phyloP scores from a whole-genome alignment of 495 filamentous ascomycete species.

The Hyphodiscus hymeniophilus region DNA sequence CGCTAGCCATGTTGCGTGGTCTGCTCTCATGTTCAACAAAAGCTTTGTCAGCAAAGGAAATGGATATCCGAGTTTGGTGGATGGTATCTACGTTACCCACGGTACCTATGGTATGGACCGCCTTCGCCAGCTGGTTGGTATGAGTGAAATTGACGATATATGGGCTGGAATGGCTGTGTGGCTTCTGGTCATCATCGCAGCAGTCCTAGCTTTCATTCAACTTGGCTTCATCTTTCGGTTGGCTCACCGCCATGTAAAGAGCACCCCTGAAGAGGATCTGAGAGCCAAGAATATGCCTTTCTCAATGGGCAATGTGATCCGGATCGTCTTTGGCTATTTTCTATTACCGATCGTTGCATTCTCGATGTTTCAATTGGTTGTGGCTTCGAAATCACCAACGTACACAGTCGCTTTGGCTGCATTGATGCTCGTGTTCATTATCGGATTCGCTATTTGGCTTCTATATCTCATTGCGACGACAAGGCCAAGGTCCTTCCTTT shows the following conservation, averaged over 20 bases:
- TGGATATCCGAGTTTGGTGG: conserved; percentile 55
- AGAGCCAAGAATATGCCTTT: conserved; percentile 92
- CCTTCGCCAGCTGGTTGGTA: conserved; percentile 76
- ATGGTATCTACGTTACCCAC: conserved; percentile 73
- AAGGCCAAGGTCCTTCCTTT: conserved; percentile 75
- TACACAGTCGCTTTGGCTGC: conserved; percentile 65
- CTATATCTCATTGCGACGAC: conserved; percentile 71
- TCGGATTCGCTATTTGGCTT: conserved; percentile 70
- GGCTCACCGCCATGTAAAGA: conserved; percentile 58
- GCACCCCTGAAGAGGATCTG: conserved; percentile 76
- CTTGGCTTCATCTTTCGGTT: conserved; percentile 67
- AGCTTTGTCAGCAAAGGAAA: conserved; percentile 67
- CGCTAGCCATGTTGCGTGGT: conserved; percentile 81
- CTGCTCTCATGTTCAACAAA: conserved; percentile 83
- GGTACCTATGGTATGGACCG: conserved; percentile 70
- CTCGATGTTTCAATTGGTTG: conserved; percentile 86
- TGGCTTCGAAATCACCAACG: conserved; percentile 54
- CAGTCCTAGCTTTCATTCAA: conserved; percentile 65
- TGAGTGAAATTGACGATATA: conserved; percentile 66
- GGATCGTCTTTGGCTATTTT: conserved; percentile 87
- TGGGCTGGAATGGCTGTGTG: conserved; percentile 91
- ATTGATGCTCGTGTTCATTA: conserved; percentile 59
- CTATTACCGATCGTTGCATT: conserved; percentile 77
- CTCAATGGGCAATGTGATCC: conserved; percentile 75
- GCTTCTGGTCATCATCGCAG: conserved; percentile 64